phyloP scores from a whole-genome alignment of 2,329 filamentous ascomycete genomes.

The Sarocladiaceae sp. region DNA sequence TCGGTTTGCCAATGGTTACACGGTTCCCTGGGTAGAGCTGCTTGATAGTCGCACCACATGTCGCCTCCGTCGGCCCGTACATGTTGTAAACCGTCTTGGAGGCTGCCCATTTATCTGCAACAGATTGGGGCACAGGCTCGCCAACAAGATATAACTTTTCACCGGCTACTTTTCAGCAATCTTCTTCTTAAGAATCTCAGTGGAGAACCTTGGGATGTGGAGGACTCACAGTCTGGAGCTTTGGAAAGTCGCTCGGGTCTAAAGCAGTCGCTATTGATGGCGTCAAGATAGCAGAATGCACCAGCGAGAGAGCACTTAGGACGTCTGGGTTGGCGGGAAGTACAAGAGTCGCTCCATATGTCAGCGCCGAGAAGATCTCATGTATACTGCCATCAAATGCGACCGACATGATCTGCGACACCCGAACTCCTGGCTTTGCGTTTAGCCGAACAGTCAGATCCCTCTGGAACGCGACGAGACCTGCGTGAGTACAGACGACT shows the following conservation, averaged over 20 bases:
- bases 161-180: not conserved
- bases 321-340: slow-evolving; percentile 19
- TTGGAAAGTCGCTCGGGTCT: slow-evolving; percentile 23
- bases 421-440: slow-evolving; percentile 22
- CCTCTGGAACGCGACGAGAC: slow-evolving; percentile 20
- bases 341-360: slow-evolving; percentile 32
- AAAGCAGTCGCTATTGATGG: slow-evolving; percentile 29
- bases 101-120: slow-evolving; percentile 21
- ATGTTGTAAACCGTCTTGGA: slow-evolving; percentile 29
- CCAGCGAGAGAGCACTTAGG: slow-evolving; percentile 22
- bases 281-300: slow-evolving; percentile 28
- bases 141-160: slow-evolving; percentile 26
- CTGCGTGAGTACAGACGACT: slow-evolving; percentile 26
- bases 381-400: slow-evolving; percentile 38
- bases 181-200: no score
- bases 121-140: slow-evolving; percentile 26
- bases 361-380: slow-evolving; percentile 31
- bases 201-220: not conserved
- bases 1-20: slow-evolving; percentile 20
- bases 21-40: slow-evolving; percentile 15
- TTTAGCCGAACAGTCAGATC: slow-evolving; percentile 25
- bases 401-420: slow-evolving; percentile 35
- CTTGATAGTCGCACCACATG: slow-evolving; percentile 29
- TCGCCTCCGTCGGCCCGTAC: slow-evolving; percentile 38
- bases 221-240: slow-evolving; percentile 20